Conservation (phyloP, 768 basidiomycete genomes). For the Suillus weaverae region DNA sequence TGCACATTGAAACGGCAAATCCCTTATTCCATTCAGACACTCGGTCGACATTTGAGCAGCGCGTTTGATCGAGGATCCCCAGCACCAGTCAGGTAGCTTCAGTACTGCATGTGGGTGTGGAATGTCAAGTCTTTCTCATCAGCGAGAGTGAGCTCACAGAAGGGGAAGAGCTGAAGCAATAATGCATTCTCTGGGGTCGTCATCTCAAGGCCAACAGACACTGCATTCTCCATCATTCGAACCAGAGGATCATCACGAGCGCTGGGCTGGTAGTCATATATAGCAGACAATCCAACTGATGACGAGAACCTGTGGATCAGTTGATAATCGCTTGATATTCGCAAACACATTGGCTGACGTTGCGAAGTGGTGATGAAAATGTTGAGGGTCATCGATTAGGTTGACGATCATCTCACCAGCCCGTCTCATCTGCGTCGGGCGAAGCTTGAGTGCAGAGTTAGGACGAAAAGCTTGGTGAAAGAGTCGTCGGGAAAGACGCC, state of each 20-base stretch:
- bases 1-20: conserved; percentile 24
- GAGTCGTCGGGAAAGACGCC: conserved; percentile 32
- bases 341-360: conserved; percentile 2
- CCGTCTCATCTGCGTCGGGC: conserved; percentile 25
- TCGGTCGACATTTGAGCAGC: conserved; percentile 20
- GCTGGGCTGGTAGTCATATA: conserved; percentile 18
- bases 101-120: conserved; percentile 2
- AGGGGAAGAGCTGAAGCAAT: conserved; percentile 14
- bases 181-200: conserved; percentile 10
- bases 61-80: conserved; percentile 38
- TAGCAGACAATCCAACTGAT: conserved; percentile 24
- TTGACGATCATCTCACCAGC: conserved; percentile 27
- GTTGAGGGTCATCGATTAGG: conserved; percentile 28
- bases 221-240: background rate
- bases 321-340: background rate
- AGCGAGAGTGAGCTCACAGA: conserved; percentile 13
- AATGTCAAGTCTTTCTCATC: no score
- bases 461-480: conserved; percentile 41
- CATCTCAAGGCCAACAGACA: background rate
- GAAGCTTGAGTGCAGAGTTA: conserved; percentile 24
- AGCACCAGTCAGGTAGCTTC: conserved; percentile 35
- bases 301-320: conserved; percentile 26
- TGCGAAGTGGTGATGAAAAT: conserved; percentile 26
- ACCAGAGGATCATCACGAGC: conserved; percentile 16
- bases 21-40: conserved; percentile 6